A percentile compares a stretch with the other conserved stretches of the same genome.
Conservation (phyloP, 1,139 yeast genomes). For the Debaryomycetaceae sp. region DNA sequence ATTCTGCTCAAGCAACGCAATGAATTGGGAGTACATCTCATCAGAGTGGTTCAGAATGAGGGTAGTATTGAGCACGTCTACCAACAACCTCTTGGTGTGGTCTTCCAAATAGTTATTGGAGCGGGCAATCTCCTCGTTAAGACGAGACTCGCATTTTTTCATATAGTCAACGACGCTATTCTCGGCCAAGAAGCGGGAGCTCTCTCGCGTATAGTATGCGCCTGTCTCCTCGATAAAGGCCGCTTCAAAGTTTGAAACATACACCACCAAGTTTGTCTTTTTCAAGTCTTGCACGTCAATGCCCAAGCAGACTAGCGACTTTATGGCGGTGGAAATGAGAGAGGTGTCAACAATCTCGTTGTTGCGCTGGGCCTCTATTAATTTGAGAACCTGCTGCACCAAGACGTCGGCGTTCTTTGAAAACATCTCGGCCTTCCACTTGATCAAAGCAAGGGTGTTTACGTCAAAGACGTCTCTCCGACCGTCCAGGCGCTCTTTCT, state of each 20-base stretch:
- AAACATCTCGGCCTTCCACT: slow-evolving; percentile 84
- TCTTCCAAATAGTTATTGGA: slow-evolving; percentile 77
- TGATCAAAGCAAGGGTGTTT: slow-evolving; percentile 71
- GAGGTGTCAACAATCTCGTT: slow-evolving; percentile 66
- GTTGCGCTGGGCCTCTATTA: slow-evolving; percentile 69
- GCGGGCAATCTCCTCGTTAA: slow-evolving; percentile 72
- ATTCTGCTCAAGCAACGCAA: slow-evolving; percentile 60
- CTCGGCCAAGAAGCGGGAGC: slow-evolving; percentile 50
- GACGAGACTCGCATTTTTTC: slow-evolving; percentile 72
- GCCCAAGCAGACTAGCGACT: slow-evolving; percentile 70
- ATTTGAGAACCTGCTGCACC: slow-evolving; percentile 61
- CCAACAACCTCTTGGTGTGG: slow-evolving; percentile 68
- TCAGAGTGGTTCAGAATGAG: slow-evolving; percentile 73
- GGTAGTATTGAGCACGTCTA: slow-evolving; percentile 65
- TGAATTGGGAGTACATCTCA: slow-evolving; percentile 68
- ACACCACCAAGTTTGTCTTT: slow-evolving; percentile 73
- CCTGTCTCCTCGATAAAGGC: slow-evolving; percentile 67
- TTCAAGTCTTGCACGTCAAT: slow-evolving; percentile 75
- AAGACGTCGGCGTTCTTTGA: slow-evolving; percentile 48
- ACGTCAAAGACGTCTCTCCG: slow-evolving; percentile 85
- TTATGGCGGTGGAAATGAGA: slow-evolving; percentile 63
- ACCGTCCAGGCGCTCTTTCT: slow-evolving; percentile 94
- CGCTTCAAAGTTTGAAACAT: slow-evolving; percentile 68
- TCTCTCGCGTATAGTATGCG: slow-evolving; percentile 63
- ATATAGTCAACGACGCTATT: slow-evolving; percentile 88